Conservation (phyloP, 495 filamentous ascomycete species). For the Parathielavia appendiculata region DNA sequence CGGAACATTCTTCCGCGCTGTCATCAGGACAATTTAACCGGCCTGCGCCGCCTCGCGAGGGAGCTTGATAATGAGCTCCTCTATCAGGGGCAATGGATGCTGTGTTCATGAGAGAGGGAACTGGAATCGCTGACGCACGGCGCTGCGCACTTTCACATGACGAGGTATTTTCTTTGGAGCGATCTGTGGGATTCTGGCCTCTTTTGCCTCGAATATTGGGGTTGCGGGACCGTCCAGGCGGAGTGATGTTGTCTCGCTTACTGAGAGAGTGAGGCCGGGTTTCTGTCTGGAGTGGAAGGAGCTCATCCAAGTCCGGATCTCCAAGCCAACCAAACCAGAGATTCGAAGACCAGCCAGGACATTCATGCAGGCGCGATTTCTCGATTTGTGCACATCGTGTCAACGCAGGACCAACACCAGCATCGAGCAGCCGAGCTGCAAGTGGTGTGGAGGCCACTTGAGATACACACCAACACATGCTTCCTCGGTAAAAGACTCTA, state of each 20-base stretch:
- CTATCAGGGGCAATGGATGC: background rate
- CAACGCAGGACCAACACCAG: background rate
- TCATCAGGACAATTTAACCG: slow-evolving; percentile 13
- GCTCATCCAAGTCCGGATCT: background rate
- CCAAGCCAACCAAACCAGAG: too few relatives aligned
- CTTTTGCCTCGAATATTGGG: background rate
- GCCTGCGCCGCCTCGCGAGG: background rate
- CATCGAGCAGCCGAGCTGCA: background rate
- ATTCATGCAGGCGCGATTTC: slow-evolving; percentile 5
- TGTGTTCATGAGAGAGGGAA: background rate
- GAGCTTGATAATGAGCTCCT: background rate
- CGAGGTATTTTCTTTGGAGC: background rate
- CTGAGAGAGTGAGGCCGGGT: too few relatives aligned
- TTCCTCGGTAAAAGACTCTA: slow-evolving; percentile 11
- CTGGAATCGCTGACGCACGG: background rate
- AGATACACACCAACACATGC: slow-evolving; percentile 4
- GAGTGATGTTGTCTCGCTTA: too few relatives aligned
- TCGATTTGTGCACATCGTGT: slow-evolving; percentile 3
- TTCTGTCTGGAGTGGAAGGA: background rate
- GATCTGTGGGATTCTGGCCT: too few relatives aligned
- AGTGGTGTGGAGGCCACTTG: background rate
- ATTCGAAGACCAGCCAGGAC: too few relatives aligned
- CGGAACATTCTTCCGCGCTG: background rate
- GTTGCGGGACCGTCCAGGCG: too few relatives aligned
- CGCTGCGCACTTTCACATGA: background rate